Conservation (phyloP, 306 rosid species). For the Prosopis cineraria region DNA sequence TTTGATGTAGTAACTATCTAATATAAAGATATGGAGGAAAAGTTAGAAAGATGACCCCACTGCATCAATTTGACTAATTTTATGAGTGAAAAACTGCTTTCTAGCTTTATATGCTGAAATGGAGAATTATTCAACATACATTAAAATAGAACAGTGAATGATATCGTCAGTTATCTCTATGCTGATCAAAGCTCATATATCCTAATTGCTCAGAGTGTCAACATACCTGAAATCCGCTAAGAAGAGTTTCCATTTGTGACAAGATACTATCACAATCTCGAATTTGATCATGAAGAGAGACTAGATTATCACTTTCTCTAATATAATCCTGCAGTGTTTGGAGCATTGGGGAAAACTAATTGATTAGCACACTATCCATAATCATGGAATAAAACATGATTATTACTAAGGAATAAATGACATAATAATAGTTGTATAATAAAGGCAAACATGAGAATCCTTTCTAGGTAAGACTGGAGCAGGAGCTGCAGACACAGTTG, state of each 20-base stretch:
- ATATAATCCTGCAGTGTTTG: conserved; percentile 77
- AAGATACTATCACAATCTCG: conserved; percentile 93
- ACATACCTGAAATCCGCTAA: conserved; percentile 92
- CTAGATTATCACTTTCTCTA: conserved; percentile 91
- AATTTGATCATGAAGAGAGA: conserved; percentile 96
- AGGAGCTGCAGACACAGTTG: too few species aligned
- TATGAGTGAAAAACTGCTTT: background rate
- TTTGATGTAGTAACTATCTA: background rate
- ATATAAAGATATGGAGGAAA: background rate
- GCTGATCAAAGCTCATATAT: conserved; percentile 16
- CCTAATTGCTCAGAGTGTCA: conserved; percentile 34
- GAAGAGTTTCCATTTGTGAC: conserved; percentile 97
- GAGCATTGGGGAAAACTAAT: conserved; percentile 12
- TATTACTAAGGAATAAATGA: background rate
- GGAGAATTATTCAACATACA: conserved; percentile 7
- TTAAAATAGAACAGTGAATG: background rate
- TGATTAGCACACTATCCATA: conserved; percentile 16
- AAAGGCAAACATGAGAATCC: too few species aligned
- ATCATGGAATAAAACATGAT: conserved; percentile 11
- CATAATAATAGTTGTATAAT: conserved; percentile 12
- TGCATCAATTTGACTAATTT: background rate
- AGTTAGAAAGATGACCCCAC: background rate
- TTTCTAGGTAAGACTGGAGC: too few species aligned
- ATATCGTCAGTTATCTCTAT: background rate
- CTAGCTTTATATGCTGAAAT: background rate